Evolutionary conservation across 2,329 filamentous ascomycete species (phyloP), one percentile per base, ranked within the genome.

Genomic region (Escovopsis sp.): DNA sequence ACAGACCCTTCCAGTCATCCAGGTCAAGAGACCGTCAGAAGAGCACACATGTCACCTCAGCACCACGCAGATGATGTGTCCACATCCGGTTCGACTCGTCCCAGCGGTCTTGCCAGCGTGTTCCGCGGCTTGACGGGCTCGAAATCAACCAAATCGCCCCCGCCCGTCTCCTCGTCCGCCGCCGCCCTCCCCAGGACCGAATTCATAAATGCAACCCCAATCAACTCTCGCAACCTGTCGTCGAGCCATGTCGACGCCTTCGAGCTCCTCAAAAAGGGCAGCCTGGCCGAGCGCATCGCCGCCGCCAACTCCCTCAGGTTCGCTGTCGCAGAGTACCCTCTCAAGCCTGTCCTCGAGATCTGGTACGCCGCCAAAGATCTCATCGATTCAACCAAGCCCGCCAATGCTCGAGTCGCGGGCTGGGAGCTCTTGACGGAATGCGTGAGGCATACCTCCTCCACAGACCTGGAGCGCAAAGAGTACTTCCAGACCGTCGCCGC

Each of bases 301-400:
- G 77, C 77, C 8, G 77, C 75, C 37, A 66, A 68, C 44, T 65
- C 69, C n/a, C 60, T 82, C 35, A 70, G 73, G 36, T 61, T 67
- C 51, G 66, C 71, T 44, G 67, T 81, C 32, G 59, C 68, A 30
- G 74, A 79, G 48, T 76, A 75, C 51, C 73, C 76, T 5, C 60
- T 80, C 26, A 72, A 70, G 44, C 69, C 72, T 6, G 69, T 77
- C 11, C 63, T 75, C 39, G 72, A 75, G 38, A 77, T 83, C 44
- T 83, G 79, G 75, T 71, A 76, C 48, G 74, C 75, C 12, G 76
- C 69, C 38, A 79, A 77, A 54, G 77, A 82, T 51, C 63, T 83
- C 45, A 75, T 82, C 45, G 68, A 79, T 26, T 60, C 70, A 6
- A 57, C 62, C 19, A 78, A 80, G 43, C 59, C 74, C n/a, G 55